Base-by-base conservation (phyloP, 2,329 filamentous ascomycete species). In the Chaetomiaceae sp. region DNA sequence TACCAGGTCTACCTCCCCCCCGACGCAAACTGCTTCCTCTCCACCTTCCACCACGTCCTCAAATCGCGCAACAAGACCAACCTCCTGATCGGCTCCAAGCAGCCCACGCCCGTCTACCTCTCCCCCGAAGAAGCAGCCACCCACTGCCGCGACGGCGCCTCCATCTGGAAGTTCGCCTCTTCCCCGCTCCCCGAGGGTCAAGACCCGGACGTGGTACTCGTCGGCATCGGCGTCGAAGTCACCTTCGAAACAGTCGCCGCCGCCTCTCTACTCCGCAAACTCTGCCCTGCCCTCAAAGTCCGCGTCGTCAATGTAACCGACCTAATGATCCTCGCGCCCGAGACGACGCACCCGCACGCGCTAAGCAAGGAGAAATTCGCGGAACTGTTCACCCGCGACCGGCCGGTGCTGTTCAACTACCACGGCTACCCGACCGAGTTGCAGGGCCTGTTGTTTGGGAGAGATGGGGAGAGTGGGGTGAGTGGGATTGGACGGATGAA, bases 251-350 rank as follows among this genome's bases (percentile, higher is more conserved):
- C 84, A 9, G 73, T 87, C 56, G 75, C 78, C 29, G 83, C 82
- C 0, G 82, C 82, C 0, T 75, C 78, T 5, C 68, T 86, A 2
- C 69, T 87, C 3, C 70, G 71, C 3, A 63, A 71, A 4, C 65
- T 76, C 3, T 70, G 71, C 1, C 82, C 83, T 0, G 67, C 74
- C 2, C 69, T 87, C 0, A 71, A 77, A 11, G 74, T 86, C 0
- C 77, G 84, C 1, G 79, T 86, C 4, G 69, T 87, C 55, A 87
- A 87, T 57, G 82, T 87, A 1, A 84, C 81, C 0, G 84, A 87
- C 55, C 68, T 87, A 23, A 82, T 87, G 78, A 79, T 86, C 14
- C 69, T 87, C 0, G 74, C 75, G 5, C 71, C 75, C 0, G 76
- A 81, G 63, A 75, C 75, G 0, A 63, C 68, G 1, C 83, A 87